Conservation (phyloP, 306 rosid species). For the Begonia fuchsioides region DNA sequence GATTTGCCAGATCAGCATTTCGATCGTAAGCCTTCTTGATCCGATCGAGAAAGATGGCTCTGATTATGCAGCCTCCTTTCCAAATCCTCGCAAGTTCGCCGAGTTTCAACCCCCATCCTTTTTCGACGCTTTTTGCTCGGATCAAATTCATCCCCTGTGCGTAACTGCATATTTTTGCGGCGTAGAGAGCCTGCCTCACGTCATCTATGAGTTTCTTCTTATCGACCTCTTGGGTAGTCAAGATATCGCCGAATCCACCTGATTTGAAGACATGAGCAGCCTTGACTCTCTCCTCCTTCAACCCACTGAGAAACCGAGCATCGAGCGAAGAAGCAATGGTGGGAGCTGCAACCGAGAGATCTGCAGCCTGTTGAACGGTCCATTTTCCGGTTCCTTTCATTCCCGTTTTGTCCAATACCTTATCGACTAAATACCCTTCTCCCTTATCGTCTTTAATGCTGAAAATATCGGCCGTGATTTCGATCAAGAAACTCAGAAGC, state of each 20-base stretch:
- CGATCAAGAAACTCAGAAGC: constrained; percentile 27
- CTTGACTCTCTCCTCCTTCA: constrained; percentile 60
- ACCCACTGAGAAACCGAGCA: constrained; percentile 52
- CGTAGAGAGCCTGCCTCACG: constrained; percentile 71
- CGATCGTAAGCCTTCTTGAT: constrained; percentile 74
- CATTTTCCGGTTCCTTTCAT: constrained; percentile 84
- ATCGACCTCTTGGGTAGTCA: constrained; percentile 27
- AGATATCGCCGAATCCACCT: constrained; percentile 8
- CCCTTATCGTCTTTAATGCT: constrained; percentile 45
- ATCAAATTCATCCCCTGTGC: constrained; percentile 75
- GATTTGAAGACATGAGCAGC: constrained; percentile 16
- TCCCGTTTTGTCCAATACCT: constrained; percentile 64
- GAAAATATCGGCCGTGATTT: constrained; percentile 45
- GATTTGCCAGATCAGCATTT: constrained; percentile 54
- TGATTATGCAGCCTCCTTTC: constrained; percentile 74
- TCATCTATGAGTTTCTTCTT: constrained; percentile 55
- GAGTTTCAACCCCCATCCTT: constrained; percentile 61
- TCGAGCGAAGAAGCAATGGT: constrained; percentile 70
- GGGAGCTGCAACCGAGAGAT: constrained; percentile 58
- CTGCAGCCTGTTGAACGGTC: constrained; percentile 83
- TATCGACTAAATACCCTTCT: constrained; percentile 58
- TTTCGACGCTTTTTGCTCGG: constrained; percentile 59
- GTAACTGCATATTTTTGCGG: constrained; percentile 71
- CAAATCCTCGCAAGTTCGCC: constrained; percentile 71
- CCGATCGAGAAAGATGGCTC: constrained; percentile 65